A percentile compares a stretch with the other conserved stretches of the same genome.
Conservation (phyloP, 129 eudicot species). For the Centella asiatica region DNA sequence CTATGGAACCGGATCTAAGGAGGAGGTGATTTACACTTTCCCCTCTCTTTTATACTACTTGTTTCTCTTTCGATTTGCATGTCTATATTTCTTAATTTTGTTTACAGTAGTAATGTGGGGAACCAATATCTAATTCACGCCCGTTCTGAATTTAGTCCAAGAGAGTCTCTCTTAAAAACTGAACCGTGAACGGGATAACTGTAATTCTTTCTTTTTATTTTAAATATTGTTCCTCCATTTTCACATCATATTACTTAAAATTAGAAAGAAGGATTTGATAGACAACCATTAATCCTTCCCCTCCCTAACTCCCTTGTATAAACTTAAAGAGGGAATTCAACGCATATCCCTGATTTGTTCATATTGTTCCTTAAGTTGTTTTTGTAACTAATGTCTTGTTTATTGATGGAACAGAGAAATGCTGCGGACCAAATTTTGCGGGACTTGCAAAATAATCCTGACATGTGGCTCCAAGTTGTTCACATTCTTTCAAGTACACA, state of each 20-base stretch:
- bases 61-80: neutral
- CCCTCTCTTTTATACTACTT: neutral
- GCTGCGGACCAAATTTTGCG: slow-evolving; percentile 94
- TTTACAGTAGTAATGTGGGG: neutral
- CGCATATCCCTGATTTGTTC: neutral
- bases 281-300: too few species aligned
- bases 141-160: too few species aligned
- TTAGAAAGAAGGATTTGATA: too few species aligned
- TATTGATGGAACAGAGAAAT: slow-evolving; percentile 54
- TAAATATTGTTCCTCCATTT: too few species aligned
- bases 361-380: neutral
- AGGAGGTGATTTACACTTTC: slow-evolving; percentile 38
- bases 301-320: too few species aligned
- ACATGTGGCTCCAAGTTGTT: slow-evolving; percentile 99
- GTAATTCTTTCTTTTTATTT: too few species aligned
- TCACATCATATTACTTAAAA: too few species aligned
- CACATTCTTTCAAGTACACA: slow-evolving; percentile 80
- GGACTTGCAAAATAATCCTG: slow-evolving; percentile 87
- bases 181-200: too few species aligned
- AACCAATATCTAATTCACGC: too few species aligned
- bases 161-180: too few species aligned
- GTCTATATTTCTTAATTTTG: neutral
- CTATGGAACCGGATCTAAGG: slow-evolving; percentile 97
- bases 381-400: neutral
- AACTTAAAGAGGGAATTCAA: too few species aligned